Conservation (phyloP, 1,139 yeast species). For the Protomyces gravidus region DNA sequence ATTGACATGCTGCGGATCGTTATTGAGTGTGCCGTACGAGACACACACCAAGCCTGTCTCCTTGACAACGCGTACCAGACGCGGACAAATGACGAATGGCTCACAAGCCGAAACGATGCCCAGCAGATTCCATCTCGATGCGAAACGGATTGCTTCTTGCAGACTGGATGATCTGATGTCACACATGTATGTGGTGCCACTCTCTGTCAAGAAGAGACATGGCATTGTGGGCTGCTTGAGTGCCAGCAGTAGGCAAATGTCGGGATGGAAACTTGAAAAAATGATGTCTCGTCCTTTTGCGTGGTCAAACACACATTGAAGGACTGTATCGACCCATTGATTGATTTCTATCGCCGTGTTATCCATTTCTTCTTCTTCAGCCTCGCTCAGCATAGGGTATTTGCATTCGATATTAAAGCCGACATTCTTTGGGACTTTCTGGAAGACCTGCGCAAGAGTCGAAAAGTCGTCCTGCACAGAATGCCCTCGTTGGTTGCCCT, state of each 20-base stretch:
- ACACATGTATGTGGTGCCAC: slow-evolving; percentile 78
- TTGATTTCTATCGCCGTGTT: slow-evolving; percentile 79
- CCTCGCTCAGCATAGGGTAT: slow-evolving; percentile 93
- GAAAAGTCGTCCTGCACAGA: slow-evolving; percentile 90
- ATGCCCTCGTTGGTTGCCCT: slow-evolving; percentile 85
- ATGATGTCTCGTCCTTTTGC: slow-evolving; percentile 77
- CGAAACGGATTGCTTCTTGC: slow-evolving; percentile 87
- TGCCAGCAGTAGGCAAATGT: slow-evolving; percentile 76
- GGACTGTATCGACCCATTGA: slow-evolving; percentile 65
- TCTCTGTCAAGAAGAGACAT: slow-evolving; percentile 79
- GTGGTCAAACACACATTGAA: slow-evolving; percentile 74
- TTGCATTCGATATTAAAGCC: slow-evolving; percentile 92
- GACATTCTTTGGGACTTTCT: slow-evolving; percentile 71
- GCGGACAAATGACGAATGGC: slow-evolving; percentile 79
- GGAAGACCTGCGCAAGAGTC: slow-evolving; percentile 77
- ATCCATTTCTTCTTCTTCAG: slow-evolving; percentile 83
- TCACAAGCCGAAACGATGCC: slow-evolving; percentile 90
- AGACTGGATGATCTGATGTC: slow-evolving; percentile 83
- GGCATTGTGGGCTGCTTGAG: slow-evolving; percentile 83
- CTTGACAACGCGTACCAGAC: slow-evolving; percentile 67
- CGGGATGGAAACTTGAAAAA: slow-evolving; percentile 93
- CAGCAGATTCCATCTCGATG: slow-evolving; percentile 83
- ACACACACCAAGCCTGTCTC: slow-evolving; percentile 89
- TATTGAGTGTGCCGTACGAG: slow-evolving; percentile 81
- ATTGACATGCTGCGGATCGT: slow-evolving; percentile 77